Conservation (phyloP, 2,329 filamentous ascomycete species). For the Ophiostoma sp. region DNA sequence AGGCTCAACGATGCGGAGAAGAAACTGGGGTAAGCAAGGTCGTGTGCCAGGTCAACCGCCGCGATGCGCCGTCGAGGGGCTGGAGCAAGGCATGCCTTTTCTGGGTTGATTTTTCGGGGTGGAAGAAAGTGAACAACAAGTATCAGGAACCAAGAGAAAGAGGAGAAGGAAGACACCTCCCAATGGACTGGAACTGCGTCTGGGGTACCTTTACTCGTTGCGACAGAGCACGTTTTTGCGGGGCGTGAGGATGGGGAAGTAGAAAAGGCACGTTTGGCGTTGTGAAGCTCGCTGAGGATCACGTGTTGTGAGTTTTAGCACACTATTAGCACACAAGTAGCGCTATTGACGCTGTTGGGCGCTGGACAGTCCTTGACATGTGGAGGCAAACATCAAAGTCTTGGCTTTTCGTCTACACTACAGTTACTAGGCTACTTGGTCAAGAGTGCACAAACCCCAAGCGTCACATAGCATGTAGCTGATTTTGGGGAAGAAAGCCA, state of each 20-base stretch:
- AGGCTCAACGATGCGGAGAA: too few relatives aligned
- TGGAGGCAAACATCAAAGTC: too few relatives aligned
- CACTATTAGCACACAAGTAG: too few relatives aligned
- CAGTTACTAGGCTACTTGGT: too few relatives aligned
- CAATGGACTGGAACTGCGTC: neutral
- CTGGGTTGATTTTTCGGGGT: neutral
- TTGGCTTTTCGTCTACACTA: too few relatives aligned
- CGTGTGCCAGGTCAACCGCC: neutral
- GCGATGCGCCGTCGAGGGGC: neutral
- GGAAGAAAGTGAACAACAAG: neutral
- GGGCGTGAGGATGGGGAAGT: neutral
- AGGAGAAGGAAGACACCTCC: neutral
- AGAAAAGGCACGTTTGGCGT: neutral
- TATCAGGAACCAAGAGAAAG: too few relatives aligned
- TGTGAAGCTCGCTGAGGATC: neutral
- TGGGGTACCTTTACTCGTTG: neutral
- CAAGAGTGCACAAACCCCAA: too few relatives aligned
- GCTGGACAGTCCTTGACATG: too few relatives aligned
- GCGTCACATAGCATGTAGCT: too few relatives aligned
- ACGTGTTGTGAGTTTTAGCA: neutral
- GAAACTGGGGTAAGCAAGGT: too few relatives aligned
- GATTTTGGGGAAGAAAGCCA: too few relatives aligned
- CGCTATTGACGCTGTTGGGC: neutral
- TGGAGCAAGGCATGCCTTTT: neutral
- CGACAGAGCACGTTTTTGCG: neutral